phyloP scores from a whole-genome alignment of 2,329 filamentous ascomycete species.

The Nectriaceae sp. region DNA sequence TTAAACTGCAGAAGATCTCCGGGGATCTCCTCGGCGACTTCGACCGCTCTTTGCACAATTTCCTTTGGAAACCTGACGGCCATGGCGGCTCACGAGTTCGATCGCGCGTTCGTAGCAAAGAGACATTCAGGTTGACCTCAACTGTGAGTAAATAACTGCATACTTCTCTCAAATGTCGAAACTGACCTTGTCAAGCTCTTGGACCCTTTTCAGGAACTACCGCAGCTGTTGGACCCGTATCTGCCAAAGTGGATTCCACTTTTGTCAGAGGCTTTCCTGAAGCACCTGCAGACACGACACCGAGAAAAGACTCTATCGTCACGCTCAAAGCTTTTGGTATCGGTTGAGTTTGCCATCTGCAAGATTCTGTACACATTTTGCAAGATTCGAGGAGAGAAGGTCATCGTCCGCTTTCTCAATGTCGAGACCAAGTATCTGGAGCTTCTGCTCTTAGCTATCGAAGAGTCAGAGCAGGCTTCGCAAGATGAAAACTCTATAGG shows the following conservation, averaged over 20 bases:
- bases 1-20: conserved; percentile 63
- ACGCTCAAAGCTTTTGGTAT: conserved; percentile 45
- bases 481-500: conserved; percentile 14
- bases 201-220: conserved; percentile 92
- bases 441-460: conserved; percentile 73
- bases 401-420: conserved; percentile 86
- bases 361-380: conserved; percentile 85
- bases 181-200: conserved; percentile 49
- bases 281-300: conserved; percentile 55
- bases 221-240: conserved; percentile 86
- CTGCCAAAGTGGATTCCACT: conserved; percentile 74
- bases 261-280: conserved; percentile 75
- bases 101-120: conserved; percentile 50
- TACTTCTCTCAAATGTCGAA: no score
- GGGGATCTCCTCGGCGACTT: conserved; percentile 61
- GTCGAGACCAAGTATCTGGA: conserved; percentile 88
- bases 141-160: conserved; percentile 45
- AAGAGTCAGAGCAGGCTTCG: conserved; percentile 50
- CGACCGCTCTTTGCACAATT: conserved; percentile 51
- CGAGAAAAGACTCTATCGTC: conserved; percentile 38
- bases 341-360: conserved; percentile 72
- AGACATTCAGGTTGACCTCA: conserved; percentile 50
- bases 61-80: conserved; percentile 54
- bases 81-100: conserved; percentile 45
- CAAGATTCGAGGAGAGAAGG: conserved; percentile 92